Percentiles rank a stretch among this genome's conserved stretches.
Conservation (phyloP, 495 filamentous ascomycete species). For the Halenospora varia region DNA sequence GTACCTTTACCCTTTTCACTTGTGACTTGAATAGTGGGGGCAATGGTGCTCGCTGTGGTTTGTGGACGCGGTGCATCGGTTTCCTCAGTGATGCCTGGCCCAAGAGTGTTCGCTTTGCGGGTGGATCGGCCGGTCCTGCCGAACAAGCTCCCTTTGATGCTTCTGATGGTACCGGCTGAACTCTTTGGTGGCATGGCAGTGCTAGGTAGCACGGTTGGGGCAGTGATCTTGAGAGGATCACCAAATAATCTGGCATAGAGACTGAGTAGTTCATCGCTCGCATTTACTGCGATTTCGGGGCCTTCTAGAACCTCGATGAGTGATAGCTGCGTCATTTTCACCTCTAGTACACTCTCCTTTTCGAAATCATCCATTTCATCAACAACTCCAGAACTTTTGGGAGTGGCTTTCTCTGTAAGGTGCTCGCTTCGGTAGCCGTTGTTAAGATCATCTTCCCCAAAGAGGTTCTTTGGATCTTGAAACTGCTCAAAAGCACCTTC, state of each 20-base stretch:
- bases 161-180: constrained; percentile 66
- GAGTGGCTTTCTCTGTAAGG: constrained; percentile 38
- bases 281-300: constrained; percentile 76
- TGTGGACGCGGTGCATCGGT: constrained; percentile 37
- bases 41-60: constrained; percentile 34
- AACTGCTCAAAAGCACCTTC: constrained; percentile 90
- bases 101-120: constrained; percentile 36
- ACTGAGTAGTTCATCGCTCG: constrained; percentile 74
- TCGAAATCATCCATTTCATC: constrained; percentile 73
- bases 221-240: constrained; percentile 30
- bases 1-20: constrained; percentile 31
- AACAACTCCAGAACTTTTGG: constrained; percentile 47
- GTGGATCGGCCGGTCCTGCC: constrained; percentile 36
- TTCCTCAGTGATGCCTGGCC: constrained; percentile 23
- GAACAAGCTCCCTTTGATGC: constrained; percentile 71
- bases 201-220: constrained; percentile 16
- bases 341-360: constrained; percentile 76
- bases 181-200: constrained; percentile 56
- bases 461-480: constrained; percentile 53
- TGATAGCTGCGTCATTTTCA: constrained; percentile 90
- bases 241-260: constrained; percentile 78
- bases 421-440: constrained; percentile 47
- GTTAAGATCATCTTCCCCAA: constrained; percentile 37
- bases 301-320: constrained; percentile 80
- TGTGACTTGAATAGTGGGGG: constrained; percentile 48